A percentile compares a stretch with the other conserved stretches of the same genome.
phyloP scores from a whole-genome alignment of 345 rosid species.

The Combretum micranthum region DNA sequence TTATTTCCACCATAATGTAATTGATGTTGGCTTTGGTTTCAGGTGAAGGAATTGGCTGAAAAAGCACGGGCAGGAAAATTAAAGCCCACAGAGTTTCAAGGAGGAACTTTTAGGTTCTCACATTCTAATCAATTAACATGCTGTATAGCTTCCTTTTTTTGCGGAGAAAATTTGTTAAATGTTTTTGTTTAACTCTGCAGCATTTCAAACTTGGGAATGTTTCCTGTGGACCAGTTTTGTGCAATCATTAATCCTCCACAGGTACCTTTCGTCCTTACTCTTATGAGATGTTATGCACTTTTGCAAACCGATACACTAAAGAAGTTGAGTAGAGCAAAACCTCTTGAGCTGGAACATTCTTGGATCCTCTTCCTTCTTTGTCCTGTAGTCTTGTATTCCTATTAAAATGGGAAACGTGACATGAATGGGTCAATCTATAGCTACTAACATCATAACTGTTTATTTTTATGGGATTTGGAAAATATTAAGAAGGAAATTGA shows the following conservation, averaged over 20 bases:
- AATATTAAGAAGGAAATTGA: no score
- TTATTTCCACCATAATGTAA: neutral
- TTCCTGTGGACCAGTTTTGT: conserved; percentile 85
- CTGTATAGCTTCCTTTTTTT: neutral
- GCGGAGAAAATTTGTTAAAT: conserved; percentile 1
- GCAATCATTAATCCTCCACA: conserved; percentile 98
- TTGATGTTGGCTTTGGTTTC: conserved; percentile 10
- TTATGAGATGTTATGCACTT: neutral
- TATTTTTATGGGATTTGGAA: no score
- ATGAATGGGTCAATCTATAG: no score
- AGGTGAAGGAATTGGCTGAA: conserved; percentile 94
- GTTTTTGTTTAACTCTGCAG: conserved; percentile 37
- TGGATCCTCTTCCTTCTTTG: no score
- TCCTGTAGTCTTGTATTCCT: no score
- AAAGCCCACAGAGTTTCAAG: conserved; percentile 84
- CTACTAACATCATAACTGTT: no score
- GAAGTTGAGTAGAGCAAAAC: no score
- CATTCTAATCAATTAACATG: neutral
- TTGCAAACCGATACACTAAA: no score
- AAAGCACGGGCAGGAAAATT: conserved; percentile 93
- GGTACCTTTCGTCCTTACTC: conserved; percentile 35
- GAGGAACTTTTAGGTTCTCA: conserved; percentile 89
- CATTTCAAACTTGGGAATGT: conserved; percentile 99
- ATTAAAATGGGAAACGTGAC: no score
- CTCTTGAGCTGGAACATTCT: no score